Evolutionary conservation across 139 green algal genomes (phyloP).

Genomic region (Closterium sp.): DNA sequence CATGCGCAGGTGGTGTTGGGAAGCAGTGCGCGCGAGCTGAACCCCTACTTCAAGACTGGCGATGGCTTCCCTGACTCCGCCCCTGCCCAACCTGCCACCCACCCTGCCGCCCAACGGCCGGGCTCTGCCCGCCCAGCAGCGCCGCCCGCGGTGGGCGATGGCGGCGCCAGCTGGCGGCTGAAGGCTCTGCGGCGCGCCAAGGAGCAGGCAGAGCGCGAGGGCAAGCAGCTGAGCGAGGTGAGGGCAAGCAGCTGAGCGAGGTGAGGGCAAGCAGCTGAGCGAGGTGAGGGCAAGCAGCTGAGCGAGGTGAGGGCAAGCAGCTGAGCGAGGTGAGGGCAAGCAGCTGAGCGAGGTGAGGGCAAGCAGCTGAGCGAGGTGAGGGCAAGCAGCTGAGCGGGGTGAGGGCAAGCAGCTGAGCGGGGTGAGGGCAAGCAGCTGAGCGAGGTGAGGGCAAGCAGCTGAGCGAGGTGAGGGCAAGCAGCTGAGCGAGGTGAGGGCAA

Average conservation of each 20-base stretch:
- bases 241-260: neutral
- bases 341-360: too few species aligned
- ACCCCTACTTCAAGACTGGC: constrained; percentile 33
- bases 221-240: constrained; percentile 52
- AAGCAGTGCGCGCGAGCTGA: constrained; percentile 35
- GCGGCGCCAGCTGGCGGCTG: constrained; percentile 84
- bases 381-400: neutral
- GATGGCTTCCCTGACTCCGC: constrained; percentile 12
- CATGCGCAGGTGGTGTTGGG: neutral
- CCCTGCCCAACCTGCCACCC: neutral
- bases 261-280: neutral
- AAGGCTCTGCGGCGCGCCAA: constrained; percentile 87
- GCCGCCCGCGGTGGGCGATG: constrained; percentile 70
- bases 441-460: constrained; percentile 57
- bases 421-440: too few species aligned
- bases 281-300: constrained; percentile 51
- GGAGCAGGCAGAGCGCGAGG: constrained; percentile 69
- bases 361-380: too few species aligned
- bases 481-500: neutral
- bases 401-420: too few species aligned
- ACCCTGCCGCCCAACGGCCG: neutral
- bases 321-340: too few species aligned
- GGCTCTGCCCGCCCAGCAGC: neutral
- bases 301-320: too few species aligned
- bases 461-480: constrained; percentile 48